Evolutionary conservation across 169 alveolate genomes (phyloP).

Genomic region (Cryptosporidium sp.): DNA sequence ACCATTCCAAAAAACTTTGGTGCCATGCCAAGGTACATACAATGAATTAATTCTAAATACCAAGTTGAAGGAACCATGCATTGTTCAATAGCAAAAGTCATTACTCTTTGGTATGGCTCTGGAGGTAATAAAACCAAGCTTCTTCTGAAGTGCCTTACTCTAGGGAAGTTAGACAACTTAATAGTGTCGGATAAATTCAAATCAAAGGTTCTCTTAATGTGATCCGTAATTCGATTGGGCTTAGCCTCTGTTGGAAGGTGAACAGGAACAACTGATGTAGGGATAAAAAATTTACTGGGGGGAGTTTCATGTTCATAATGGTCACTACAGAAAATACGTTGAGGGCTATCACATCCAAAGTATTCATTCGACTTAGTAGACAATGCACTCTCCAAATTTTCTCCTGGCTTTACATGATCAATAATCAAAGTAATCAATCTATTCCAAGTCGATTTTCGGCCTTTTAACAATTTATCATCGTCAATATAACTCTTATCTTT

Average conservation of each 20-base stretch:
- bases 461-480: neutral
- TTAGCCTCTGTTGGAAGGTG: constrained; percentile 35
- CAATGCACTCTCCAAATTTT: neutral
- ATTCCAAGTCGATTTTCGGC: neutral
- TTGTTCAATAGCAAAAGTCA: constrained; percentile 64
- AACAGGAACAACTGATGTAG: constrained; percentile 9
- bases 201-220: neutral
- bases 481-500: neutral
- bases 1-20: constrained; percentile 20
- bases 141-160: constrained; percentile 13
- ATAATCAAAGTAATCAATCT: neutral
- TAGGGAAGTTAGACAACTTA: constrained; percentile 9
- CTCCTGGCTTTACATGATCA: neutral
- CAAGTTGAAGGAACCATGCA: constrained; percentile 68
- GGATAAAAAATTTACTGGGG: neutral
- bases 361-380: neutral
- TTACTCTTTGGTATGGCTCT: constrained; percentile 66
- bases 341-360: neutral
- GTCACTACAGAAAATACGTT: neutral
- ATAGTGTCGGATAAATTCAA: neutral
- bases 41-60: constrained; percentile 65
- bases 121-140: neutral
- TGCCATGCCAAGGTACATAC: constrained; percentile 49
- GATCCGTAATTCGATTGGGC: neutral
- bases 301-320: neutral